These are phyloP conservation scores for Helenozyma baotianmanensis DNA, from an alignment of 805 yeast genomes.

Conservation along the genomic window DNA sequence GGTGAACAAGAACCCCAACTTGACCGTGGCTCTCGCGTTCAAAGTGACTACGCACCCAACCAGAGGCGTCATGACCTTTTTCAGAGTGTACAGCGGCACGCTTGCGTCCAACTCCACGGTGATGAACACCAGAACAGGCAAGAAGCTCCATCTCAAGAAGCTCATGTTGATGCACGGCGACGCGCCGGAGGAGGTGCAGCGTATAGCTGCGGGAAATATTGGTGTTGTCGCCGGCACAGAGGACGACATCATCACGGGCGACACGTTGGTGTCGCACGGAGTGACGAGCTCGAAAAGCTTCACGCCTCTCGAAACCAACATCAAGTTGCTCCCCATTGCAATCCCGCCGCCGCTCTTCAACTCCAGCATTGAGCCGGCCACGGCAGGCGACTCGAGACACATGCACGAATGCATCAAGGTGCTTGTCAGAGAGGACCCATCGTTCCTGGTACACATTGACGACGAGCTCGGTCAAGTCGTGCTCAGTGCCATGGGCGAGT, in stretches of 20 bases:
- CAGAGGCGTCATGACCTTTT: slow-evolving; percentile 77
- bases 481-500: slow-evolving; percentile 94
- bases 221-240: slow-evolving; percentile 79
- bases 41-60: slow-evolving; percentile 84
- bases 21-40: slow-evolving; percentile 81
- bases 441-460: slow-evolving; percentile 64
- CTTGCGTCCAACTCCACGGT: slow-evolving; percentile 59
- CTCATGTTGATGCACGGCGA: slow-evolving; percentile 87
- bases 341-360: slow-evolving; percentile 94
- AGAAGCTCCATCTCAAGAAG: slow-evolving; percentile 60
- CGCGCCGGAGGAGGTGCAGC: slow-evolving; percentile 64
- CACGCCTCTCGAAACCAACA: slow-evolving; percentile 33
- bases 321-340: slow-evolving; percentile 66
- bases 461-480: slow-evolving; percentile 88
- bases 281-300: slow-evolving; percentile 40
- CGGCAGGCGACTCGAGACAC: slow-evolving; percentile 73
- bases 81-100: slow-evolving; percentile 83
- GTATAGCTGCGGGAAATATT: slow-evolving; percentile 72
- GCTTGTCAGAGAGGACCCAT: slow-evolving; percentile 86
- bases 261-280: slow-evolving; percentile 69
- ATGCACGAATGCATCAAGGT: slow-evolving; percentile 66
- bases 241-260: slow-evolving; percentile 80
- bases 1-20: slow-evolving; percentile 51
- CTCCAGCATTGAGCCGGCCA: slow-evolving; percentile 74
- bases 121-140: slow-evolving; percentile 65